Percentiles rank a stretch among this genome's conserved stretches.
These are phyloP conservation scores for Cercospora janseana DNA, from an alignment of 2,329 filamentous ascomycete species.

Conservation along the genomic window DNA sequence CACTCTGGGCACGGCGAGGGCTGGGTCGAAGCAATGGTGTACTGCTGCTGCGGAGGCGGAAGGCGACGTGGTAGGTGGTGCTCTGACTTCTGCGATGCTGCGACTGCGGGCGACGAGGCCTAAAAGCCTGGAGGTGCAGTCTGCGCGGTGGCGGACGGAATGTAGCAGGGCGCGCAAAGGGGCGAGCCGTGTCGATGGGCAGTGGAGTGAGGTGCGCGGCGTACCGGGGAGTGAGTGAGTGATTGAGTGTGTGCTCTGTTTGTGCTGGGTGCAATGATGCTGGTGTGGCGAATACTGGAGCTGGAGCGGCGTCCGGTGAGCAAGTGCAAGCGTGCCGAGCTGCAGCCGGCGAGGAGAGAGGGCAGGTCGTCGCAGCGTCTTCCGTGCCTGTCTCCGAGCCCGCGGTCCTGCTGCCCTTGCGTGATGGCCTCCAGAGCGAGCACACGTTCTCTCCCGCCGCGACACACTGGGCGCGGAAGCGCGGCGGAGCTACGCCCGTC, in stretches of 20 bases:
- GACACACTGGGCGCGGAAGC: neutral
- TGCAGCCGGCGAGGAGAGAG: too few species aligned
- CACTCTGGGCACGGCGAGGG: neutral
- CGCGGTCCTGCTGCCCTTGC: neutral
- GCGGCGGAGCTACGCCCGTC: neutral
- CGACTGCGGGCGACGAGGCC: neutral
- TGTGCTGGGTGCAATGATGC: neutral
- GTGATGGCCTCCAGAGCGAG: too few species aligned
- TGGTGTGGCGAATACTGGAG: conserved; percentile 1
- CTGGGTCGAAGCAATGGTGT: neutral
- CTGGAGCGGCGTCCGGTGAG: neutral
- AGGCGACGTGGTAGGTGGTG: neutral
- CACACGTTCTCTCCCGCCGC: too few species aligned
- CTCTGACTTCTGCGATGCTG: neutral
- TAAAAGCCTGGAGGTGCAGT: conserved; percentile 8
- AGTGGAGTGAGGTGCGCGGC: neutral
- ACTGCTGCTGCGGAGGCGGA: neutral
- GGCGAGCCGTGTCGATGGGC: neutral
- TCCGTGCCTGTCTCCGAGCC: neutral
- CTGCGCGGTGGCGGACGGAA: neutral
- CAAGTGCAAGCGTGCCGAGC: neutral
- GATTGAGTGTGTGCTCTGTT: too few species aligned
- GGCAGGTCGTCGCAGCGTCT: neutral
- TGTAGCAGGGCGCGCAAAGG: neutral
- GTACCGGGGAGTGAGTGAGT: neutral